phyloP scores from a whole-genome alignment of 257 asterid species.

The Solanum virginianum region DNA sequence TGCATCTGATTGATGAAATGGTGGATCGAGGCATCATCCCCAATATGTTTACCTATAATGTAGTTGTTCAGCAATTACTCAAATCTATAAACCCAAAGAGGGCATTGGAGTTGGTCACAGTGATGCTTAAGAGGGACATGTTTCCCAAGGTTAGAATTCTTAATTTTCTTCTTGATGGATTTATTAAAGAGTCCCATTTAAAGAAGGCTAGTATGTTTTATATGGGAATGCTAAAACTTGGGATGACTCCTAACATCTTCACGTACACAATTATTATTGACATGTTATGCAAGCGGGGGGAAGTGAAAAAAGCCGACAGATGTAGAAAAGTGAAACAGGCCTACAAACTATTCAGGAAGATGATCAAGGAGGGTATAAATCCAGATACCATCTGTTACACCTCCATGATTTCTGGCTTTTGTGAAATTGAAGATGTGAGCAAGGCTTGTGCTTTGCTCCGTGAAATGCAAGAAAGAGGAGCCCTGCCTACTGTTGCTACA shows the following conservation, averaged over 20 bases:
- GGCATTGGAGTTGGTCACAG: conserved; percentile 43
- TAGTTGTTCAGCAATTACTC: conserved; percentile 18
- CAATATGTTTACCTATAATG: conserved; percentile 15
- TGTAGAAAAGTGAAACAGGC: conserved; percentile 30
- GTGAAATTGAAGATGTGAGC: conserved; percentile 23
- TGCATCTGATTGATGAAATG: conserved; percentile 18
- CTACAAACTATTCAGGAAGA: conserved; percentile 21
- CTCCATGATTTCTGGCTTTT: conserved; percentile 36
- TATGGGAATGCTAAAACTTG: conserved; percentile 31
- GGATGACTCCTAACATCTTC: conserved; percentile 32
- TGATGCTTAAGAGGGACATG: conserved; percentile 34
- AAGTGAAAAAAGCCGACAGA: conserved; percentile 17
- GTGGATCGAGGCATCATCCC: conserved; percentile 15
- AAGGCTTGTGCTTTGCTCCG: conserved; percentile 24
- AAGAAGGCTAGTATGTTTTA: conserved; percentile 29
- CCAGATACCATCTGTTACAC: conserved; percentile 37
- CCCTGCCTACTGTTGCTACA: conserved; percentile 43
- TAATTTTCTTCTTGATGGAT: conserved; percentile 40
- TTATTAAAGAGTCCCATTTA: conserved; percentile 28
- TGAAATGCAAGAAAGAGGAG: conserved; percentile 29
- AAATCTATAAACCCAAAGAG: conserved; percentile 24
- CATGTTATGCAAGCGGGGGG: conserved; percentile 13
- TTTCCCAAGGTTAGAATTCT: conserved; percentile 39
- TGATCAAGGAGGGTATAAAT: conserved; percentile 17
- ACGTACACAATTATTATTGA: conserved; percentile 37